Evolutionary conservation across 306 rosid genomes (phyloP), one percentile per base, ranked within the genome.

Genomic region (Quercus suber): DNA sequence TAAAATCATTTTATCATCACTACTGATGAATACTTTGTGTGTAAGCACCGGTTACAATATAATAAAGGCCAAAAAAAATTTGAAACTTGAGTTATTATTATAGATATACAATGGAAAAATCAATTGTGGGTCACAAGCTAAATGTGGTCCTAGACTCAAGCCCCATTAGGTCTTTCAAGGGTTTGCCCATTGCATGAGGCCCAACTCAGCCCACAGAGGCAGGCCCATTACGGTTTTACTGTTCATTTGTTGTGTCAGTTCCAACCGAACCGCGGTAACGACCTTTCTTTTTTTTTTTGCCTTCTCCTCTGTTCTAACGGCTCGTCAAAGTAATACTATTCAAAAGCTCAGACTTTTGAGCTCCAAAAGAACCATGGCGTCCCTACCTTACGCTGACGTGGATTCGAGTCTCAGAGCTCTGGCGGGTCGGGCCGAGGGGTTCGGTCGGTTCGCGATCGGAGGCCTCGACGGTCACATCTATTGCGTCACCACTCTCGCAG

Each of bases 341-440:
- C 35, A 13, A 67, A 67, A 67, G 71, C 51, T 67, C 49, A 9
- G 51, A 19, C 12, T 19, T 19, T 55, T 11, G 20, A n/a, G 64
- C 76, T 55, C 65, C 63, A 18, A 55, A 18, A 61, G 52, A 57
- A n/a, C 18, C 1, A 87, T 88, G 93, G 86, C 74, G 59, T 84
- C 86, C 65, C 77, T 82, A n/a, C 92, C 92, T 6, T 92, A 87
- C 81, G 75, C 80, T 12, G 91, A 89, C 43, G 89, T 82, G 6
- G 94, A 92, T 81, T 88, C 88, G 15, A 78, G 11, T 37, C 55
- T 89, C 80, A 75, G 91, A 73, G 81, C 83, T 20, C 35, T 92
- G 79, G 90, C 94, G 13, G 90, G 87, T 53, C 69, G 76, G 14
- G 91, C 92, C 0, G 92, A 92, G 86, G 91, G 97, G 10, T 92